Base-by-base conservation (phyloP, 2,329 filamentous ascomycete species). In the Huntiella bhutanensis region DNA sequence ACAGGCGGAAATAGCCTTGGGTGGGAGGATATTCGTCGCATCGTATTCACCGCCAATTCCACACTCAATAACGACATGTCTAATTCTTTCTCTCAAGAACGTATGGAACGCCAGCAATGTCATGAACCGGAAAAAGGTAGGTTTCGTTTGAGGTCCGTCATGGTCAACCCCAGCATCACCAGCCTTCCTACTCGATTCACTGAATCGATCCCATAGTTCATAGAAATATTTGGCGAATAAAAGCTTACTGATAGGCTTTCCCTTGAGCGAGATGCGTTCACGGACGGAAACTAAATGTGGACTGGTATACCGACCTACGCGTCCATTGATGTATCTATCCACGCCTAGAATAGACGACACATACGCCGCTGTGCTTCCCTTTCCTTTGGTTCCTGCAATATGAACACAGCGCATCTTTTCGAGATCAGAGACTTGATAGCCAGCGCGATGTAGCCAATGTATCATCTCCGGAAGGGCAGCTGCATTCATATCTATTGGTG, bases 41-140 rank as follows among this genome's bases (percentile, higher is more conserved):
- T 96, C 88, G 56, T 86, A 86, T 62, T 94, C 84, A 42, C 87
- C 91, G 12, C 91, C 91, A 52, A 96, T 92, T 1, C 91, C 91
- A 55, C 85, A 93, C 62, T 98, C 91, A 33, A 96, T 71, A 7
- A 96, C 76, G 0, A 85, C 87, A 13, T 76, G 76, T 52, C 78
- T 69, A 0, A 95, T 77, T 1, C 80, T 78, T 58, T 91, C 80
- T 41, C 69, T 61, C 19, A 92, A 57, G 54, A 93, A 98, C 1
- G 79, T 71, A 56, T 93, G 86, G 55, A 93, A 75, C 1, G 87
- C 87, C 64, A 95, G 72, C 34, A 98, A 68, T 0, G 88, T 95
- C 57, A 98, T 60, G 57, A 83, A 95, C 22, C 88, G 80, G 60
- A 96, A 96, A 61, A 92, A 96, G 44, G 86, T 82, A 0, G 91